phyloP scores from a whole-genome alignment of 176 grass and related monocot genomes.

The Oryza australiensis region DNA sequence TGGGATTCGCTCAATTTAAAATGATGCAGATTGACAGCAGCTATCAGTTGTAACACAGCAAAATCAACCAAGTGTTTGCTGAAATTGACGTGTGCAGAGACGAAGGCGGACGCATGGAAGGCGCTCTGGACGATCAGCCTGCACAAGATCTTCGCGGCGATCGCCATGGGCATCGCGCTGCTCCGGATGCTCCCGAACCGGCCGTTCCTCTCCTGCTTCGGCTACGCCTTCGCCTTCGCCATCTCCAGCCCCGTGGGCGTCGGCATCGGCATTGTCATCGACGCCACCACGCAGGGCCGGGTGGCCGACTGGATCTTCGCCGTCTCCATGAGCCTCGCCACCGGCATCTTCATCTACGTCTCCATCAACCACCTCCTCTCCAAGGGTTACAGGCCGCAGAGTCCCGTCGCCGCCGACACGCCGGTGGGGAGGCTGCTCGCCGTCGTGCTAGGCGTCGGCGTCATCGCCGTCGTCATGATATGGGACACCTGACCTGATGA shows the following conservation, averaged over 20 bases:
- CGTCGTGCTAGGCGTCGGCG: constrained; percentile 68
- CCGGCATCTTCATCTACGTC: constrained; percentile 90
- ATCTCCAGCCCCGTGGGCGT: constrained; percentile 85
- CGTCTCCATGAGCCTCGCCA: constrained; percentile 88
- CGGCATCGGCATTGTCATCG: constrained; percentile 79
- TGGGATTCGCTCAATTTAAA: background rate
- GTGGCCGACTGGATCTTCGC: constrained; percentile 93
- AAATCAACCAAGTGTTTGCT: background rate
- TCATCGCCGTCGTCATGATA: constrained; percentile 96
- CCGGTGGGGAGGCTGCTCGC: constrained; percentile 60
- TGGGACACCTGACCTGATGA: constrained; percentile 68
- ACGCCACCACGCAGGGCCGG: constrained; percentile 79
- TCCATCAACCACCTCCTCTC: constrained; percentile 89
- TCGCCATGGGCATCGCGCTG: constrained; percentile 94
- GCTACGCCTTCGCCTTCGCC: constrained; percentile 84
- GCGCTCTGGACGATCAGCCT: constrained; percentile 96
- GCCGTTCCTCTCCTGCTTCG: constrained; percentile 67
- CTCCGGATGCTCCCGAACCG: constrained; percentile 79
- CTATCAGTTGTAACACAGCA: too few species aligned
- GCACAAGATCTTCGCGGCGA: constrained; percentile 94
- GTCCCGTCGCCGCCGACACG: constrained; percentile 48
- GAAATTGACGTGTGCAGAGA: constrained; percentile 53
- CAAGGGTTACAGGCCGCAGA: constrained; percentile 74
- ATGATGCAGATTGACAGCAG: background rate
- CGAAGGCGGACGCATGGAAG: constrained; percentile 87